phyloP scores from a whole-genome alignment of 306 rosid species.

The Vachellia collinsii region DNA sequence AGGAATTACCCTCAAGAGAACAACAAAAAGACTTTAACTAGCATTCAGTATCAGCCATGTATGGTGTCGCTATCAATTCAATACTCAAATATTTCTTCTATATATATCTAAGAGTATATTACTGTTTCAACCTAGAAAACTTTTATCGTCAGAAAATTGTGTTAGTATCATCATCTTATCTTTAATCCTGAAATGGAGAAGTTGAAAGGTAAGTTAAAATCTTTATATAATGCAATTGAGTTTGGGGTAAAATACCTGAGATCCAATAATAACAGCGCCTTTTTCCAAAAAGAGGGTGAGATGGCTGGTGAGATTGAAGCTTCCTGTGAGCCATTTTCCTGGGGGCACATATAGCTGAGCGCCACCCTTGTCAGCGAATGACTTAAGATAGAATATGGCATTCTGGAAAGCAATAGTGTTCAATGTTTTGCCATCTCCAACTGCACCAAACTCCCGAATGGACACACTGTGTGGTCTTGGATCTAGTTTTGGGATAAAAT shows the following conservation, averaged over 20 bases:
- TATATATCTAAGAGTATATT: neutral
- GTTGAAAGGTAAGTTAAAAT: neutral
- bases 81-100: neutral
- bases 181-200: neutral
- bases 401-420: slow-evolving; percentile 94
- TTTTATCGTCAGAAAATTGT: neutral
- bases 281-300: slow-evolving; percentile 91
- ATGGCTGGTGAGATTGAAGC: slow-evolving; percentile 90
- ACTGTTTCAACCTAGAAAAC: neutral
- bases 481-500: slow-evolving; percentile 45
- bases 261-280: slow-evolving; percentile 86
- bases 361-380: slow-evolving; percentile 96
- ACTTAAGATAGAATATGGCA: slow-evolving; percentile 94
- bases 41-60: neutral
- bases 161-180: neutral
- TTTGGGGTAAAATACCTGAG: slow-evolving; percentile 70
- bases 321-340: slow-evolving; percentile 89
- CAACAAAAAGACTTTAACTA: neutral
- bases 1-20: slow-evolving; percentile 4
- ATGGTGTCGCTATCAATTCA: neutral
- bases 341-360: slow-evolving; percentile 96
- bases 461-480: slow-evolving; percentile 96
- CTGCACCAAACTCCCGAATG: slow-evolving; percentile 92
- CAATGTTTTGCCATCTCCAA: slow-evolving; percentile 94
- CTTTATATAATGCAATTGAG: neutral